A percentile compares a stretch with the other conserved stretches of the same genome.
Conservation (phyloP, 106 monocot species). For the Chionographis japonica region DNA sequence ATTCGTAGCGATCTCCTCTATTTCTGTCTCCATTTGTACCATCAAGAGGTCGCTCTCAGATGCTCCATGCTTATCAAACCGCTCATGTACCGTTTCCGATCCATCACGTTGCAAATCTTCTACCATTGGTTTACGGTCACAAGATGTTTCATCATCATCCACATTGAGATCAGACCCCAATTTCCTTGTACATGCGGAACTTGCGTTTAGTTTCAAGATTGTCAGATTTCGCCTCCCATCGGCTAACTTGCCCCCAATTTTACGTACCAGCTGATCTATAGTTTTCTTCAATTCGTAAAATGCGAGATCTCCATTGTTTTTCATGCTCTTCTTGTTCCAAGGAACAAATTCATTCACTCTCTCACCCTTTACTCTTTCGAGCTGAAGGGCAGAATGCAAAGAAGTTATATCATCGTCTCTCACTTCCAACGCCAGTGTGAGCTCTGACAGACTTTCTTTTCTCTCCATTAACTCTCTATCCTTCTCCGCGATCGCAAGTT, state of each 20-base stretch:
- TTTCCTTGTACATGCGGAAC: constrained; percentile 5
- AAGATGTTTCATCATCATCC: constrained; percentile 11
- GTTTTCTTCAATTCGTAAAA: constrained; percentile 17
- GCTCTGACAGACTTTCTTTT: constrained; percentile 31
- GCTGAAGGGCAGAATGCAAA: constrained; percentile 20
- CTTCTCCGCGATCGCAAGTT: constrained; percentile 48
- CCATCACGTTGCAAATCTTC: constrained; percentile 6
- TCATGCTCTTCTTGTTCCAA: not conserved
- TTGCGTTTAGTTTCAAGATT: constrained; percentile 12
- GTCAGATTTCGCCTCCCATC: constrained; percentile 27
- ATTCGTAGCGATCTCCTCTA: constrained; percentile 31
- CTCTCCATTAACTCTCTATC: constrained; percentile 48
- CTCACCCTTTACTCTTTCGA: constrained; percentile 12
- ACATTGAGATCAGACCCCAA: not conserved
- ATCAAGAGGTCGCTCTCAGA: not conserved
- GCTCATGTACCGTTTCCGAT: not conserved
- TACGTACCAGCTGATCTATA: constrained; percentile 18
- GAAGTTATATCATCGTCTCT: constrained; percentile 38
- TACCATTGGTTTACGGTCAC: constrained; percentile 11
- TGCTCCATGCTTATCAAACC: too few relatives aligned
- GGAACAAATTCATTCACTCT: not conserved
- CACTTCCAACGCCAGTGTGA: constrained; percentile 41
- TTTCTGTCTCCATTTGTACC: constrained; percentile 13
- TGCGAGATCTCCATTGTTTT: constrained; percentile 1
- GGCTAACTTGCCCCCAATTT: constrained; percentile 24